These are phyloP conservation scores for Vicia sativa DNA, from an alignment of 306 rosid species.

Conservation along the genomic window DNA sequence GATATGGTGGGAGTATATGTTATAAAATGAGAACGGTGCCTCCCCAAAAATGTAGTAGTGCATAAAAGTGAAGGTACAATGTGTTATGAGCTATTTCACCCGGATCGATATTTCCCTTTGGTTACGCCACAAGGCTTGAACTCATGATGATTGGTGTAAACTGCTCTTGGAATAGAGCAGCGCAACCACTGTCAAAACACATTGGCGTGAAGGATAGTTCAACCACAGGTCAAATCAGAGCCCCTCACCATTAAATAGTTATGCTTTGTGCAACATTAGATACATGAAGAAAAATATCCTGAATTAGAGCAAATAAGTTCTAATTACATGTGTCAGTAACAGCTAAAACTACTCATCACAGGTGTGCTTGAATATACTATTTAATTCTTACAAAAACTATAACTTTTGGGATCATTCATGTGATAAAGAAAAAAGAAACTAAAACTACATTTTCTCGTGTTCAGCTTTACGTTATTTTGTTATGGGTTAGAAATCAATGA, in stretches of 20 bases:
- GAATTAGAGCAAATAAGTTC: background rate
- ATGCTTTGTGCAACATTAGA: background rate
- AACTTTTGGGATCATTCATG: conserved; percentile 13
- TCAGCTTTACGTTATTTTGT: conserved; percentile 5
- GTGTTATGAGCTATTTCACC: background rate
- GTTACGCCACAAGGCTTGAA: conserved; percentile 4
- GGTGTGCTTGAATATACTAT: background rate
- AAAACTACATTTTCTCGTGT: conserved; percentile 17
- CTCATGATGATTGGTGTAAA: background rate
- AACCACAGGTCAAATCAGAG: background rate
- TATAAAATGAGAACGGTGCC: background rate
- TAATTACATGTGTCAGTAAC: conserved; percentile 5
- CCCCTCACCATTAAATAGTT: background rate
- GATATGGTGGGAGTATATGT: background rate
- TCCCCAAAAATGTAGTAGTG: background rate
- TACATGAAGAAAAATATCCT: background rate
- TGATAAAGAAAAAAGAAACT: conserved; percentile 10
- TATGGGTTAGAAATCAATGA: conserved; percentile 4
- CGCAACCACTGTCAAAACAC: background rate
- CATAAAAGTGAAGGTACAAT: background rate
- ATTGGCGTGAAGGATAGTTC: background rate
- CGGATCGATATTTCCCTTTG: background rate
- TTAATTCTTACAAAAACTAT: conserved; percentile 8
- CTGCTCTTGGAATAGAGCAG: background rate
- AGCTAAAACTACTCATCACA: conserved; percentile 16